Evolutionary conservation across 108 stramenopile genomes (phyloP).

Genomic region (Epipyxis sp.): DNA sequence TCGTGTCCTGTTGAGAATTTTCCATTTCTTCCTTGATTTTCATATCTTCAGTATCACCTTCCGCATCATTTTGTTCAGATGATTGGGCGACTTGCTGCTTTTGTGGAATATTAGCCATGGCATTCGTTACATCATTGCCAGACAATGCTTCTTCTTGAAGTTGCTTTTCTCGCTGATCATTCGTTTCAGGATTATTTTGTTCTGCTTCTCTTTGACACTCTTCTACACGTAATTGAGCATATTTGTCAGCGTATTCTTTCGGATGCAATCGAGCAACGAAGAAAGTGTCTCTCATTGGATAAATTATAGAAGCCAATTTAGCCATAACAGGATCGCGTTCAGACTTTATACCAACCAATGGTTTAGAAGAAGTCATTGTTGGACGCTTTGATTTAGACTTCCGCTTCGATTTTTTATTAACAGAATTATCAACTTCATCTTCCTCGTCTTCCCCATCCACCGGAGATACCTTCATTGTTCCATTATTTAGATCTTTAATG

Average conservation of each 20-base stretch:
- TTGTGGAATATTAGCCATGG: constrained; percentile 28
- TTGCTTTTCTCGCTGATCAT: constrained; percentile 21
- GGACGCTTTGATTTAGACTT: constrained; percentile 44
- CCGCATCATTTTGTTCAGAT: too few species aligned
- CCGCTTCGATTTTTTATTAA: constrained; percentile 39
- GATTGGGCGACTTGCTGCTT: constrained; percentile 30
- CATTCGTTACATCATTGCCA: constrained; percentile 2
- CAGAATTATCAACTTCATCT: constrained; percentile 10
- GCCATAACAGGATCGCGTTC: constrained; percentile 82
- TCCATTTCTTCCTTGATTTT: constrained; percentile 34
- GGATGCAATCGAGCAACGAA: constrained; percentile 86
- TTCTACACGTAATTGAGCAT: background rate
- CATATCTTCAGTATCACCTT: constrained; percentile 19
- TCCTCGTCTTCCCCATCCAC: too few species aligned
- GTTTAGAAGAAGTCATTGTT: constrained; percentile 58
- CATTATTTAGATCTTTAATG: constrained; percentile 86
- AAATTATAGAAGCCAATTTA: constrained; percentile 82
- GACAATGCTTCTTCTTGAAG: constrained; percentile 32
- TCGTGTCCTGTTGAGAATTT: too few species aligned
- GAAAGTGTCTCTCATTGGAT: constrained; percentile 96
- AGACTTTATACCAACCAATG: background rate
- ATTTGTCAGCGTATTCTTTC: constrained; percentile 57
- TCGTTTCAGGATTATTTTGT: background rate
- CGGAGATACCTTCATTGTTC: background rate
- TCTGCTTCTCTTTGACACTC: constrained; percentile 5